Conservation (phyloP, 169 alveolate species). For the Babesia divergens region DNA sequence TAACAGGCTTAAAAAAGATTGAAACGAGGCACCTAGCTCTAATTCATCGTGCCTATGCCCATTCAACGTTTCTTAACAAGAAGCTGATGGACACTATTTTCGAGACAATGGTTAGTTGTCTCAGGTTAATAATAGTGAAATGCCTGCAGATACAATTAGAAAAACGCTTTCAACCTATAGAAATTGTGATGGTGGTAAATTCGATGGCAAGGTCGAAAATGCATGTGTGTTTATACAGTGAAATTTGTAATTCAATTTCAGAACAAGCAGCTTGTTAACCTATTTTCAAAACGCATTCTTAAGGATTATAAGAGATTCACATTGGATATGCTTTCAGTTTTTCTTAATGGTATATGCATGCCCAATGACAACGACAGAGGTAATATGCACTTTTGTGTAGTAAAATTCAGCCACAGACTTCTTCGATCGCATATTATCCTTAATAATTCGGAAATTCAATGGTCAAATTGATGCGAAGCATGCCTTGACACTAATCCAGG, state of each 20-base stretch:
- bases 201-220: conserved; percentile 46
- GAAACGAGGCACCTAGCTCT: conserved; percentile 33
- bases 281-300: conserved; percentile 1
- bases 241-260: not conserved
- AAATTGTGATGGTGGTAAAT: conserved; percentile 46
- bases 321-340: conserved; percentile 18
- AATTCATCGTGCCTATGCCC: conserved; percentile 33
- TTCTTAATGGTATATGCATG: conserved; percentile 11
- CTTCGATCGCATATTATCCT: not conserved
- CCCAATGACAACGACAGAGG: conserved; percentile 5
- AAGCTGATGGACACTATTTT: conserved; percentile 34
- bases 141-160: not conserved
- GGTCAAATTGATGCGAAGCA: conserved; percentile 9
- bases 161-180: conserved; percentile 8
- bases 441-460: not conserved
- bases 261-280: conserved; percentile 12
- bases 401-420: not conserved
- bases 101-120: conserved; percentile 16
- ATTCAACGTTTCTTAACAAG: conserved; percentile 19
- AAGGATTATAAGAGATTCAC: not conserved
- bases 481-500: conserved; percentile 13
- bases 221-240: conserved; percentile 31
- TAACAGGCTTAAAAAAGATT: too few relatives aligned
- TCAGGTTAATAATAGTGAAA: too few relatives aligned
- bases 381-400: not conserved